Conservation (phyloP, 2,329 filamentous ascomycete species). For the Calonectria crousiana region DNA sequence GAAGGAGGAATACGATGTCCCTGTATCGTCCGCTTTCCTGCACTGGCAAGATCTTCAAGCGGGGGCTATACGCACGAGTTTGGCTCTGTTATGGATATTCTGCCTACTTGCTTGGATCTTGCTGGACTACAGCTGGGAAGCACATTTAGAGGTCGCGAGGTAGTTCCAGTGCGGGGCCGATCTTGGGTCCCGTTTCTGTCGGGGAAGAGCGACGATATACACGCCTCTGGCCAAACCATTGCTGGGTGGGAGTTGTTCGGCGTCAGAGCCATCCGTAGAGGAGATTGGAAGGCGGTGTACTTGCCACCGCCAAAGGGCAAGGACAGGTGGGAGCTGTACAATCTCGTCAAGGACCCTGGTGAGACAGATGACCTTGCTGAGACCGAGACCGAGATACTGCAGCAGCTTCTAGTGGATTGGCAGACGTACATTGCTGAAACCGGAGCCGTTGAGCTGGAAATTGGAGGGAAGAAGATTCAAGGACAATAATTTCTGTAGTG, state of each 20-base stretch:
- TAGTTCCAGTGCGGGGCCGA: not conserved
- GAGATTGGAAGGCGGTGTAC: slow-evolving; percentile 68
- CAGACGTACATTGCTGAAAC: slow-evolving; percentile 23
- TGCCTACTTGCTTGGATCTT: not conserved
- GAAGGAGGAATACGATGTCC: not conserved
- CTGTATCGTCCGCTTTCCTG: not conserved
- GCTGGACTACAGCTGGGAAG: not conserved
- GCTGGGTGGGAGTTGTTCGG: slow-evolving; percentile 68
- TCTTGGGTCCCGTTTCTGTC: not conserved
- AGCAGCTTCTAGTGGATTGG: slow-evolving; percentile 22
- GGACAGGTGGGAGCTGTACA: slow-evolving; percentile 27
- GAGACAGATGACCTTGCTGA: slow-evolving; percentile 19
- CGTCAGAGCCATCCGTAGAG: slow-evolving; percentile 62
- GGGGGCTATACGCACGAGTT: not conserved
- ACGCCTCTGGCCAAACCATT: slow-evolving; percentile 41
- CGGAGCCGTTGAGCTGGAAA: slow-evolving; percentile 20
- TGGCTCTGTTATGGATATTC: not conserved
- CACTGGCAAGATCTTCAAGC: not conserved
- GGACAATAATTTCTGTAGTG: not conserved
- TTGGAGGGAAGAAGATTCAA: not conserved
- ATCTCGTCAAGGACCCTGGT: slow-evolving; percentile 18
- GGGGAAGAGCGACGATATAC: not conserved
- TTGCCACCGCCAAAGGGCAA: slow-evolving; percentile 49
- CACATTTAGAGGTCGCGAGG: not conserved
- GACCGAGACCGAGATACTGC: not conserved